A percentile compares a stretch with the other conserved stretches of the same genome.
Evolutionary conservation across 148 eudicot species (phyloP).

Genomic region (Camellia japonica): DNA sequence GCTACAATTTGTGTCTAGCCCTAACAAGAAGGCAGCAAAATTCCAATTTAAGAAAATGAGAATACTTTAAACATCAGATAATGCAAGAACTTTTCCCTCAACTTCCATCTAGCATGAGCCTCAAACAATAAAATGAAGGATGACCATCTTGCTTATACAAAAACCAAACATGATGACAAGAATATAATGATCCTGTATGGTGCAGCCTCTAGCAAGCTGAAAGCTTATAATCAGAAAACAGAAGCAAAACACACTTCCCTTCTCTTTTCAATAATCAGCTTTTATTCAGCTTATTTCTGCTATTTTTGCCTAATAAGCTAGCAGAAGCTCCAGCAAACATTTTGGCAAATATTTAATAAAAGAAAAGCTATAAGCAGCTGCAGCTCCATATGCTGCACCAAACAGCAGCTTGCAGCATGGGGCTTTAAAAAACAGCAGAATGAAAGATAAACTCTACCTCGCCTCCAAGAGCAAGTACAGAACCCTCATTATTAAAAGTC

Average conservation of each 20-base stretch:
- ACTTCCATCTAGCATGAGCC: not conserved
- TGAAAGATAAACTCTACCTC: constrained; percentile 49
- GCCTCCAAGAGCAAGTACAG: constrained; percentile 71
- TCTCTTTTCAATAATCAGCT: no score
- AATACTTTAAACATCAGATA: not conserved
- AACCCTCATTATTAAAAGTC: constrained; percentile 60
- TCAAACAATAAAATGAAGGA: not conserved
- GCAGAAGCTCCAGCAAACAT: no score
- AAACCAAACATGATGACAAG: not conserved
- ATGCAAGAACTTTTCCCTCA: not conserved
- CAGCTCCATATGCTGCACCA: no score
- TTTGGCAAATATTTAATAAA: no score
- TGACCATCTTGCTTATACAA: not conserved
- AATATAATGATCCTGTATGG: not conserved
- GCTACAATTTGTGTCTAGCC: not conserved
- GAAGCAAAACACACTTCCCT: no score
- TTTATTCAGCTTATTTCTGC: no score
- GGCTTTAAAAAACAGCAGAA: not conserved
- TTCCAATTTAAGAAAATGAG: not conserved
- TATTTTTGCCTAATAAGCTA: no score
- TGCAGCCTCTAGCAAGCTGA: no score
- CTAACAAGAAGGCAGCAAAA: not conserved
- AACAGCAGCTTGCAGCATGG: constrained; percentile 10
- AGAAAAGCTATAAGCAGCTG: no score
- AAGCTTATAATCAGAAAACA: no score